Evolutionary conservation across 202 grass and related monocot species (phyloP).

Genomic region (Dendrocalamus latiflorus): DNA sequence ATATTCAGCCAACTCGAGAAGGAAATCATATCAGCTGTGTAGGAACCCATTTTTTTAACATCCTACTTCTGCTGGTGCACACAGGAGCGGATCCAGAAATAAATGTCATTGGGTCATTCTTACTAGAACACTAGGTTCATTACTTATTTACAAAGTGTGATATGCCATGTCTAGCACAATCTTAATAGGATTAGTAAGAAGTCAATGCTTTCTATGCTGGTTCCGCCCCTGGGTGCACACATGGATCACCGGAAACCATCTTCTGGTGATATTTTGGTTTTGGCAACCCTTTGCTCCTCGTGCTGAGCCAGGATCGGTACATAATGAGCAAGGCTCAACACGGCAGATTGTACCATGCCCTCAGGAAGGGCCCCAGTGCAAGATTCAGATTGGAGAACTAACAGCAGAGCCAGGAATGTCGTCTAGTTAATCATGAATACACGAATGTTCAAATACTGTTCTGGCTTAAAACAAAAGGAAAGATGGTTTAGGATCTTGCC

Average conservation of each 20-base stretch:
- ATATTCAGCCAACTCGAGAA: conserved; percentile 68
- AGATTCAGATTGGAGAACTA: conserved; percentile 4
- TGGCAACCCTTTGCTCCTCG: neutral
- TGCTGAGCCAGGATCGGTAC: conserved; percentile 8
- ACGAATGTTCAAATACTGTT: neutral
- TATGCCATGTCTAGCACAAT: no score
- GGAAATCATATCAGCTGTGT: conserved; percentile 37
- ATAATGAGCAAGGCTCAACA: neutral
- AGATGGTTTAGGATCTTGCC: neutral
- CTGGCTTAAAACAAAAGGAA: neutral
- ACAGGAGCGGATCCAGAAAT: no score
- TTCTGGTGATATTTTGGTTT: neutral
- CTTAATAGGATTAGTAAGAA: no score
- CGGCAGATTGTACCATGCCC: neutral
- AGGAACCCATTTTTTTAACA: conserved; percentile 19
- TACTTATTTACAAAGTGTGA: no score
- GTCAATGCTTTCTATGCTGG: no score
- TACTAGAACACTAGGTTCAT: no score
- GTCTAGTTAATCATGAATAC: neutral
- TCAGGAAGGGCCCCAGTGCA: neutral
- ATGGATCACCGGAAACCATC: neutral
- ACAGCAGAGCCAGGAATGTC: neutral
- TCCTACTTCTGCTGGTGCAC: conserved; percentile 3
- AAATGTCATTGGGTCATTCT: no score
- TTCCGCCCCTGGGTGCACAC: no score